These are phyloP conservation scores for Mallotus nudiflorus DNA, from an alignment of 345 rosid genomes.

Conservation along the genomic window DNA sequence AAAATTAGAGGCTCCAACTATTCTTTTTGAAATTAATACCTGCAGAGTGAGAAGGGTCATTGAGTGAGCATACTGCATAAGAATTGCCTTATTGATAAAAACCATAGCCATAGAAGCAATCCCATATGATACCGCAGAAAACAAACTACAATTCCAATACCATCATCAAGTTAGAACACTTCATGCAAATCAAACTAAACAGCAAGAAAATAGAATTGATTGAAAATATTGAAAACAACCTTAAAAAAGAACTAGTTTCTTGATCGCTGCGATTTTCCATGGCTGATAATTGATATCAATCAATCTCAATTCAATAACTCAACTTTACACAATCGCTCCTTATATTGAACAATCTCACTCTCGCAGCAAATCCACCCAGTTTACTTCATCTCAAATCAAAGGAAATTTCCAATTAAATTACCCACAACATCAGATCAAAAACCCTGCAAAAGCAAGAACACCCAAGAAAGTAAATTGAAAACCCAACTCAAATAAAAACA, in stretches of 20 bases:
- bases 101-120: slow-evolving; percentile 98
- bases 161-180: neutral
- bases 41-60: slow-evolving; percentile 90
- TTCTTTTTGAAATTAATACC: slow-evolving; percentile 38
- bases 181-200: neutral
- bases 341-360: neutral
- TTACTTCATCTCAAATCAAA: slow-evolving; percentile 6
- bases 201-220: neutral
- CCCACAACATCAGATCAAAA: too few species aligned
- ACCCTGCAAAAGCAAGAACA: too few species aligned
- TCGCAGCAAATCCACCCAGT: neutral
- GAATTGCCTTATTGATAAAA: slow-evolving; percentile 86
- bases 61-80: slow-evolving; percentile 80
- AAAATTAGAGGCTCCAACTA: neutral
- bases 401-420: too few species aligned
- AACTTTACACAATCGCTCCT: neutral
- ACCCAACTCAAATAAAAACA: too few species aligned
- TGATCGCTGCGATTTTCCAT: slow-evolving; percentile 39
- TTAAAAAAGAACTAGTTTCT: slow-evolving; percentile 28
- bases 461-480: too few species aligned
- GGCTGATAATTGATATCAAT: neutral
- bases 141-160: slow-evolving; percentile 49
- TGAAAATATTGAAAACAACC: slow-evolving; percentile 25
- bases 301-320: neutral
- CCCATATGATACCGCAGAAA: slow-evolving; percentile 86